Base-by-base conservation (phyloP, 176 grass and related monocot genomes). In the Oryza longistaminata region DNA sequence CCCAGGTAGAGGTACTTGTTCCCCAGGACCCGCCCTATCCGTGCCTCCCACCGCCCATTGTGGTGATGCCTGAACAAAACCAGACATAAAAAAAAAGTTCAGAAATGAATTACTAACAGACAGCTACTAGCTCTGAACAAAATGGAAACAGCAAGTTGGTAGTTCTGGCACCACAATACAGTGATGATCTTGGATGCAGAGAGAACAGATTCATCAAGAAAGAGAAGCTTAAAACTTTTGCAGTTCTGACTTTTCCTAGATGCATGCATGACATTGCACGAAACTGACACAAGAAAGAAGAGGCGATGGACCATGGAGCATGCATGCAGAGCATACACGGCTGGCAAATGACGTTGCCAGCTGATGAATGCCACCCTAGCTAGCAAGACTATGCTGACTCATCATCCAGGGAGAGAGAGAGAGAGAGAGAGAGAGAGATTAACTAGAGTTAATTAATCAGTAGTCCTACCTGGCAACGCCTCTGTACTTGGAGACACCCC, bases 1-100 rank as follows among this genome's bases (percentile, higher is more conserved):
- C 96, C 96, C 58, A 98, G 31, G 71, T 95, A 98, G 64, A 96
- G 91, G 77, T 99, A 99, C 75, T 99, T 99, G 81, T 94, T 96
- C 34, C 96, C 93, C 26, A 91, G 80, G 33, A 94, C 93, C 62
- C 91, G 71, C 58, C 96, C 93, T 65, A 96, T 94, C 17, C 96
- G 87, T 2, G 96, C 96, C 69, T 99, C 96, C 96, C 96, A 99
- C 60, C 96, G 88, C 5, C 96, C 93, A 37, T 99, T 94, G 62
- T 96, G 91, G 77, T 96, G 96, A 66, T 99, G 96, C 81, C 96
- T 99, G 43, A 6, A 90, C 8, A 74, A 64, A 80, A n/a, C 26
- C 49, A 22, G 2, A 9, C 14, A n/a, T n/a, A 66, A 1, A 24
- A 64, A 24, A 64, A 64, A 75, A 27, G 34, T 9, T 37, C 2